Evolutionary conservation across 2,329 filamentous ascomycete genomes (phyloP).

Genomic region (Xylariaceae sp.): DNA sequence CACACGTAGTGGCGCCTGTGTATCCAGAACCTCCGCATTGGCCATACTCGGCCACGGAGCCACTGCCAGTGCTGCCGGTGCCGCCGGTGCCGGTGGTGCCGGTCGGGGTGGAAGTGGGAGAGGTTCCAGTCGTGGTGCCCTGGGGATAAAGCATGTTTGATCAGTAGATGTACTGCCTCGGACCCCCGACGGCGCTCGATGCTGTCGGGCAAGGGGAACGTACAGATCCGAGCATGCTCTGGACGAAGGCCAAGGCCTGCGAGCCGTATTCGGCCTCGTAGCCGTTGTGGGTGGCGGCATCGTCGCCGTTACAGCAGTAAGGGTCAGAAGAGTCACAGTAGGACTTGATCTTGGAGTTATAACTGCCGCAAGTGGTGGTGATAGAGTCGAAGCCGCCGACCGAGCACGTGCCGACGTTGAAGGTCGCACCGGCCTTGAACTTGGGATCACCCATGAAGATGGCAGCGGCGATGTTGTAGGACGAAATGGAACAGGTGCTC

Average conservation of each 20-base stretch:
- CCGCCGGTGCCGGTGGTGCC: too few species aligned
- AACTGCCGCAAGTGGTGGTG: too few species aligned
- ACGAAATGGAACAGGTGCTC: conserved; percentile 34
- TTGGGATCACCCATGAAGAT: conserved; percentile 58
- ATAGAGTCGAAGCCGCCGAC: conserved; percentile 53
- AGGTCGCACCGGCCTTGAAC: conserved; percentile 45
- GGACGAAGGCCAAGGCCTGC: conserved; percentile 50
- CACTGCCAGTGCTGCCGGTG: too few species aligned
- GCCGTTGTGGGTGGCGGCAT: conserved; percentile 52
- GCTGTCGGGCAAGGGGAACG: too few species aligned
- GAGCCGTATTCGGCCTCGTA: conserved; percentile 57
- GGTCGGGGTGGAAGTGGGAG: too few species aligned
- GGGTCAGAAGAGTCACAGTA: conserved; percentile 59
- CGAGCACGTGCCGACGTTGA: conserved; percentile 53
- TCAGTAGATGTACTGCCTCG: too few species aligned
- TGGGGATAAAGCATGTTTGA: too few species aligned
- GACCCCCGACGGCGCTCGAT: too few species aligned
- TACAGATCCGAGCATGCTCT: conserved; percentile 7
- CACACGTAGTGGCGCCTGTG: too few species aligned
- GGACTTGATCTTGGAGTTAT: conserved; percentile 49
- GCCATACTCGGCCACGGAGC: too few species aligned
- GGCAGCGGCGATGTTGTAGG: conserved; percentile 46
- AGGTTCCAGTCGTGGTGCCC: too few species aligned
- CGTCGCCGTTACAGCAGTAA: conserved; percentile 59
- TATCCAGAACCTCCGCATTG: too few species aligned